Evolutionary conservation across 2,329 filamentous ascomycete genomes (phyloP), one percentile per base, ranked within the genome.

Genomic region (Xylariaceae sp.): DNA sequence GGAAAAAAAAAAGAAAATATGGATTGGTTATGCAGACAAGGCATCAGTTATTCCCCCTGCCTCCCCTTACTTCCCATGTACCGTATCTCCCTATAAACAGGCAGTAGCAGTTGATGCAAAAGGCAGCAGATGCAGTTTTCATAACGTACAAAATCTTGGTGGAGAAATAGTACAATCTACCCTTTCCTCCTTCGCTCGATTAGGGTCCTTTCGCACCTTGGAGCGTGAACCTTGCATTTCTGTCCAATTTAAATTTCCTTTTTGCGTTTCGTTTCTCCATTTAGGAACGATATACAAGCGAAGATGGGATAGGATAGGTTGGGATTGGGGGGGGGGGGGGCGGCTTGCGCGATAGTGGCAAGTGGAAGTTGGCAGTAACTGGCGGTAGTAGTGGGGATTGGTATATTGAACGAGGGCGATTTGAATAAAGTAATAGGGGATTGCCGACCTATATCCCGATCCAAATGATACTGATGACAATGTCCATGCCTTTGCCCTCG

Each of bases 401-500:
- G 16, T 11, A 16, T 36, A 9, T 9, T 36, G n/a, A 9, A 16
- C 33, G 8, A 36, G 33, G 33, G 14, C 3, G 24, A 17, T 31
- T 7, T 31, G 14, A 8, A 24, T 49, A 26, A 33, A 5, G 14
- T n/a, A 29, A 19, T 8, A n/a, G n/a, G 14, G 24, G 28, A 9
- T n/a, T 31, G 28, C 4, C 39, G 28, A 8, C 2, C 8, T 78
- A 89, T 67, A 90, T 81, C 45, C 84, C 87, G 65, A 95, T 86
- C 91, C 91, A 95, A 73, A 93, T 90, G 67, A 90, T 79, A 78
- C 86, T 88, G 68, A 90, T 81, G 53, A 90, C 85, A 47, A 89
- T 84, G 66, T 90, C 87, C 75, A 90, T 79, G 33, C 86, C 86
- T 78, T 87, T 88, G 68, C 74, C 77, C 73, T 87, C 84, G 58